These are phyloP conservation scores for Cryptococcus hybrid DNA, from an alignment of 1,284 basidiomycete genomes.

Conservation along the genomic window DNA sequence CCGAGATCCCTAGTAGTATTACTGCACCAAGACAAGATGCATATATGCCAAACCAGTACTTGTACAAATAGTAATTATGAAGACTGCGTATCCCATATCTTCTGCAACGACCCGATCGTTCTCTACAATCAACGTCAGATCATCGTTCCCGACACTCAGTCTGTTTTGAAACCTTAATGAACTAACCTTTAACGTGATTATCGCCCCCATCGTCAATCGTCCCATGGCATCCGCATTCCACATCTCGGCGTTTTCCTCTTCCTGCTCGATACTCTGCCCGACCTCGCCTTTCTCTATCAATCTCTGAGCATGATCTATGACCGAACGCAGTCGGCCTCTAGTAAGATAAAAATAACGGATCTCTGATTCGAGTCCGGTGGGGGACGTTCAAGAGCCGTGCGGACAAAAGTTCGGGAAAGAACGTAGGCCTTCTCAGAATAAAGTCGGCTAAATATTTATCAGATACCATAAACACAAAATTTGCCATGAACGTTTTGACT, in stretches of 20 bases:
- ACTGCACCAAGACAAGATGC: too few species aligned
- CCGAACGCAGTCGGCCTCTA: slow-evolving; percentile 63
- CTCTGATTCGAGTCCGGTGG: slow-evolving; percentile 69
- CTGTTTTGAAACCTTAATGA: not conserved
- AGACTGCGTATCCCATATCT: slow-evolving; percentile 7
- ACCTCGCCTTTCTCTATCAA: slow-evolving; percentile 62
- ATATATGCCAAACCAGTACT: too few species aligned
- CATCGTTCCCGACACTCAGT: not conserved
- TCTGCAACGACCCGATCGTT: slow-evolving; percentile 29
- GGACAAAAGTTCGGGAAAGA: slow-evolving; percentile 81
- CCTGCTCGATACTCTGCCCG: slow-evolving; percentile 45
- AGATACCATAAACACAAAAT: not conserved
- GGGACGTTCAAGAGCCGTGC: slow-evolving; percentile 76
- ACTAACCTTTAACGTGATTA: slow-evolving; percentile 61
- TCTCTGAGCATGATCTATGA: slow-evolving; percentile 62
- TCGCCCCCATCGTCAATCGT: slow-evolving; percentile 72
- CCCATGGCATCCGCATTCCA: slow-evolving; percentile 62
- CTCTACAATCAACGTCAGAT: slow-evolving; percentile 11
- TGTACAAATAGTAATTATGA: not conserved
- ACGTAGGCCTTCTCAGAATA: slow-evolving; percentile 81
- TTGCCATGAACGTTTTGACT: slow-evolving; percentile 52
- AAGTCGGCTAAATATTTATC: slow-evolving; percentile 20
- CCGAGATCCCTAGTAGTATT: too few species aligned
- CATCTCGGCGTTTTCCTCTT: slow-evolving; percentile 50
- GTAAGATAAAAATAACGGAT: slow-evolving; percentile 71